Evolutionary conservation across 441 rosid species (phyloP), one percentile per base, ranked within the genome.

Genomic region (Corymbia calophylla): DNA sequence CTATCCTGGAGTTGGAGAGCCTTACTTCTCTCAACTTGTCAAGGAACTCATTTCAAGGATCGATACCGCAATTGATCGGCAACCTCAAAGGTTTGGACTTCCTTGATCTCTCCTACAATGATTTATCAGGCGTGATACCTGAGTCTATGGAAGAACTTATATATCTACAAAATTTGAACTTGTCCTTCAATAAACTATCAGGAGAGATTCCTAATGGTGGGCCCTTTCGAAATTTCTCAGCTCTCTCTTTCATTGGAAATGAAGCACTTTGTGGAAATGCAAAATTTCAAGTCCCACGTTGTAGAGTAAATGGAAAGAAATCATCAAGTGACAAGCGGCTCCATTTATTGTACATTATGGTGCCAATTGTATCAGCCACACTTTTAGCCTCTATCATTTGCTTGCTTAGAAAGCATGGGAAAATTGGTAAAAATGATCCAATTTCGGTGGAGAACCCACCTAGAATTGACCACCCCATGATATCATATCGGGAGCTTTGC

Each of bases 181-280:
- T 92, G 48, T 93, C 94, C 29, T 90, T 58, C 89, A 93, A 93
- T 25, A 53, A 31, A 35, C 39, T 93, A 32, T 86, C 86, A 66
- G 93, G 94, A 60, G 92, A 92, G 70, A 86, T 93, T 87, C 95
- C 95, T 7, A 32, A 5, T 2, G 77, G 35, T 18, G 94, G 95
- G 32, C 47, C 90, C 31, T 93, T 93, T 56, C 16, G 0, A 23
- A 90, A 88, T 48, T 91, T 90, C 29, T 19, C 93, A 0, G 55
- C 60, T 19, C 39, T 64, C 27, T 93, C 94, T 1, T 93, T 91
- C 87, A 44, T 85, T 14, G 87, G 88, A 48, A 93, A 92, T 35
- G 2, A 54, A 8, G 89, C 39, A 14, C 87, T 93, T 7, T 91
- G 94, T 18, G 92, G 91, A n/a, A 39, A 89, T 14, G 25, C 68